phyloP scores from a whole-genome alignment of 2,329 filamentous ascomycete species.

The Cladosporium sp. region DNA sequence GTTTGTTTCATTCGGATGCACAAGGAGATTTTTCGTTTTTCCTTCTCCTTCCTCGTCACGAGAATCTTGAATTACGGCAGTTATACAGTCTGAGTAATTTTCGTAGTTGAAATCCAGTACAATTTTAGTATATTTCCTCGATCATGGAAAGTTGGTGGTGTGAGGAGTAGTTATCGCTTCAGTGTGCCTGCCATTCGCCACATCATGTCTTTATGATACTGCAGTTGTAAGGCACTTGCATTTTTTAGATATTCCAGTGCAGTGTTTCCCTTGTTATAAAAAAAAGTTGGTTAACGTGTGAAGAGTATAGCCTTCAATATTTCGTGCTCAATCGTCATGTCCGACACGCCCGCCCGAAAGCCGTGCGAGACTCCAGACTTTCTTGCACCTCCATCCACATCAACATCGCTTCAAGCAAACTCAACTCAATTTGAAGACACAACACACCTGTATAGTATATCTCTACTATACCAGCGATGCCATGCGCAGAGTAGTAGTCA shows the following conservation, averaged over 20 bases:
- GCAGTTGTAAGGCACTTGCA: no score
- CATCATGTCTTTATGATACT: background rate
- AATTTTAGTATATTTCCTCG: background rate
- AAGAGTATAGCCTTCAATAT: background rate
- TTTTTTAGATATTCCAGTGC: no score
- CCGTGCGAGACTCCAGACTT: background rate
- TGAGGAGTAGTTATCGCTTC: background rate
- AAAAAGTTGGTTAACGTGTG: no score
- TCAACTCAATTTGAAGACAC: background rate
- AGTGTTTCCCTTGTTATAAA: no score
- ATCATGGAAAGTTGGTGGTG: background rate
- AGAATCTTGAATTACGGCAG: conserved; percentile 16
- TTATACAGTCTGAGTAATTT: conserved; percentile 18
- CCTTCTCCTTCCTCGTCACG: background rate
- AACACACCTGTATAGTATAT: conserved; percentile 13
- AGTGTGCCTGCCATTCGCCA: background rate
- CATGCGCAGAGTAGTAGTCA: conserved; percentile 55
- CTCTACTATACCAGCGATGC: conserved; percentile 34
- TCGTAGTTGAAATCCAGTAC: background rate
- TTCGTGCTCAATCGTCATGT: background rate
- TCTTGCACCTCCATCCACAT: background rate
- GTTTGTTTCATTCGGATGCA: background rate
- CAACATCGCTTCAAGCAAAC: background rate
- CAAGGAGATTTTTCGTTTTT: conserved; percentile 8
- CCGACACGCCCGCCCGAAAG: background rate